Conservation (phyloP, 352 stramenopile species). For the Phytophthora constricta region DNA sequence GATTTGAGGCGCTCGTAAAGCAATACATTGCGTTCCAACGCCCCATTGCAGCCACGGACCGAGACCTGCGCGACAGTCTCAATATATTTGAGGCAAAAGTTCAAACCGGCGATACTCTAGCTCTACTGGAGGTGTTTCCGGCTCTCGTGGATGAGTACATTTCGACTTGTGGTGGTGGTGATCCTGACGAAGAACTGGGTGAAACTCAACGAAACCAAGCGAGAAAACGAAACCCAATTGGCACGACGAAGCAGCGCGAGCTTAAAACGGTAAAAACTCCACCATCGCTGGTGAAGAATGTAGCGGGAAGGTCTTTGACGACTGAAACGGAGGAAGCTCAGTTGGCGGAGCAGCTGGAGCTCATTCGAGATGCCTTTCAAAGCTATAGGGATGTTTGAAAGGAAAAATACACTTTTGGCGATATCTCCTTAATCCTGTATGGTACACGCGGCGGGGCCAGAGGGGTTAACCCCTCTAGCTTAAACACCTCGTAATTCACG, state of each 20-base stretch:
- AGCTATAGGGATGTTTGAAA: slow-evolving; percentile 20
- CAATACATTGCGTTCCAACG: slow-evolving; percentile 26
- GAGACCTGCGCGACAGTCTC: slow-evolving; percentile 25
- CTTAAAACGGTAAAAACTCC: too few species aligned
- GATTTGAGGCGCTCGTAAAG: slow-evolving; percentile 26
- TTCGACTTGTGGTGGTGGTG: neutral
- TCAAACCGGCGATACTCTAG: slow-evolving; percentile 42
- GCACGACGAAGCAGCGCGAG: neutral
- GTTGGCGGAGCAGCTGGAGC: slow-evolving; percentile 44
- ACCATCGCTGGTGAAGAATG: neutral
- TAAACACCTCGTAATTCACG: too few species aligned
- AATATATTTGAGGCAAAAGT: slow-evolving; percentile 26
- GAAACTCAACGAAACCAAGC: neutral
- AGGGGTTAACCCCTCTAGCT: too few species aligned
- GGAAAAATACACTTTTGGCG: neutral
- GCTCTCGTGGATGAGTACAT: slow-evolving; percentile 58
- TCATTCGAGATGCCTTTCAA: slow-evolving; percentile 47
- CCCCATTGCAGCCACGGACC: slow-evolving; percentile 17
- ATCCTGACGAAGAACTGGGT: neutral
- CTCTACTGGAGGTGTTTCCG: slow-evolving; percentile 61
- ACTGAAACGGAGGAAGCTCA: slow-evolving; percentile 17
- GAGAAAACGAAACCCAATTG: neutral
- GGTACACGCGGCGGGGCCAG: too few species aligned
- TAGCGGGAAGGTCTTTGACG: neutral
- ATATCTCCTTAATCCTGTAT: too few species aligned